phyloP scores from a whole-genome alignment of 2,329 filamentous ascomycete species.

The Harringtonia lauricola region DNA sequence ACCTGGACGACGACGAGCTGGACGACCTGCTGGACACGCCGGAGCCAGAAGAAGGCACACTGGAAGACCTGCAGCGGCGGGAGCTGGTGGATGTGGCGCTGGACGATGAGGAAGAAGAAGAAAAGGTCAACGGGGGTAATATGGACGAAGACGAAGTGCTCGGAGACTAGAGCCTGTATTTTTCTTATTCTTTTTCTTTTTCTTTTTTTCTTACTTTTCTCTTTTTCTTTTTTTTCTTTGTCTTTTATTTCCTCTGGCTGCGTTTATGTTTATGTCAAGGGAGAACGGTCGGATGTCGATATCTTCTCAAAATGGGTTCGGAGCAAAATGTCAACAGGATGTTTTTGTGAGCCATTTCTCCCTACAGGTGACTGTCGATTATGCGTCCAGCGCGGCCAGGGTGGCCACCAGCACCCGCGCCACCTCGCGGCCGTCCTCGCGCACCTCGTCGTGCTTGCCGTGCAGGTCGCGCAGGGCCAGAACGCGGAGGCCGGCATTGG shows the following conservation, averaged over 20 bases:
- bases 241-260: neutral
- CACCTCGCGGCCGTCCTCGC: slow-evolving; percentile 47
- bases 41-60: slow-evolving; percentile 47
- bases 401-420: slow-evolving; percentile 34
- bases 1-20: slow-evolving; percentile 13
- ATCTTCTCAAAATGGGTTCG: too few species aligned
- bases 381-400: too few species aligned
- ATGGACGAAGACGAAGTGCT: slow-evolving; percentile 33
- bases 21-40: slow-evolving; percentile 31
- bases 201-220: neutral
- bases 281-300: too few species aligned
- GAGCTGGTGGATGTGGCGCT: slow-evolving; percentile 41
- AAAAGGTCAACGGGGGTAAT: slow-evolving; percentile 24
- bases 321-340: too few species aligned
- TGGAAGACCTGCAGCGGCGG: slow-evolving; percentile 43
- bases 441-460: slow-evolving; percentile 54
- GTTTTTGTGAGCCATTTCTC: too few species aligned
- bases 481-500: slow-evolving; percentile 20
- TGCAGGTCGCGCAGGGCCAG: slow-evolving; percentile 33
- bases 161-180: slow-evolving; percentile 24
- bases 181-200: neutral
- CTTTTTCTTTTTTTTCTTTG: neutral
- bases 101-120: slow-evolving; percentile 30
- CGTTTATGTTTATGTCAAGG: too few species aligned
- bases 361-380: too few species aligned